Percentiles rank a stretch among this genome's conserved stretches.
Conservation (phyloP, 768 basidiomycete species). For the Artomyces pyxidatus region DNA sequence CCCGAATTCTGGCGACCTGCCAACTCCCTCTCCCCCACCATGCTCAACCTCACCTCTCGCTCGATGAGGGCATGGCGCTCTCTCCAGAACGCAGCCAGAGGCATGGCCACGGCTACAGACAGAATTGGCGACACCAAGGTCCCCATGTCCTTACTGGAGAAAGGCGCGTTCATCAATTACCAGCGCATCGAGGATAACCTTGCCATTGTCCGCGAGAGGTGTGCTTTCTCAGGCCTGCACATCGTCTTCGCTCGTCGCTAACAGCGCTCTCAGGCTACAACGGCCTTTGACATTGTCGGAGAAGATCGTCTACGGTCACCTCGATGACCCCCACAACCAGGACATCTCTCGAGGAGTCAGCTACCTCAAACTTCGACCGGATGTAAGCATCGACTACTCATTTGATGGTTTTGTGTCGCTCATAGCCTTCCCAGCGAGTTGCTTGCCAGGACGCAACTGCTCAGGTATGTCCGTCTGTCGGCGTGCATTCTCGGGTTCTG, state of each 20-base stretch:
- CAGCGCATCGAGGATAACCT: slow-evolving; percentile 98
- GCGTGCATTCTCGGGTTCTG: not conserved
- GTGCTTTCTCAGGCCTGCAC: slow-evolving; percentile 2
- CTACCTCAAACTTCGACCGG: slow-evolving; percentile 96
- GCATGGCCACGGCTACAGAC: slow-evolving; percentile 71
- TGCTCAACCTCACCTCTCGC: slow-evolving; percentile 15
- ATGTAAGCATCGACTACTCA: slow-evolving; percentile 58
- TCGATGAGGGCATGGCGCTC: slow-evolving; percentile 16
- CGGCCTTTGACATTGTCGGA: slow-evolving; percentile 91
- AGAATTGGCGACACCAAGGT: slow-evolving; percentile 89
- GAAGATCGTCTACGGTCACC: slow-evolving; percentile 96
- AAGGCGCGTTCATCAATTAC: slow-evolving; percentile 83
- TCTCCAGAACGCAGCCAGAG: slow-evolving; percentile 21
- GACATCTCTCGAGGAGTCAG: slow-evolving; percentile 87
- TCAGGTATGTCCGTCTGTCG: slow-evolving; percentile 30
- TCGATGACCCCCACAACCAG: slow-evolving; percentile 88
- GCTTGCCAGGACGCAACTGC: slow-evolving; percentile 90
- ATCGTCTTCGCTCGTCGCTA: not conserved
- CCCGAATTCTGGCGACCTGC: no score
- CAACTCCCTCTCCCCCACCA: slow-evolving; percentile 9
- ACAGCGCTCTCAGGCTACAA: slow-evolving; percentile 47
- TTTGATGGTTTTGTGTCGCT: slow-evolving; percentile 1
- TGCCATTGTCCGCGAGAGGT: slow-evolving; percentile 79
- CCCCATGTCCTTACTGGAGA: slow-evolving; percentile 80
- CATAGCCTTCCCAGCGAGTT: slow-evolving; percentile 48